A percentile compares a stretch with the other conserved stretches of the same genome.
Conservation (phyloP, 2,329 filamentous ascomycete genomes). For the Penicillium brevicompactum region DNA sequence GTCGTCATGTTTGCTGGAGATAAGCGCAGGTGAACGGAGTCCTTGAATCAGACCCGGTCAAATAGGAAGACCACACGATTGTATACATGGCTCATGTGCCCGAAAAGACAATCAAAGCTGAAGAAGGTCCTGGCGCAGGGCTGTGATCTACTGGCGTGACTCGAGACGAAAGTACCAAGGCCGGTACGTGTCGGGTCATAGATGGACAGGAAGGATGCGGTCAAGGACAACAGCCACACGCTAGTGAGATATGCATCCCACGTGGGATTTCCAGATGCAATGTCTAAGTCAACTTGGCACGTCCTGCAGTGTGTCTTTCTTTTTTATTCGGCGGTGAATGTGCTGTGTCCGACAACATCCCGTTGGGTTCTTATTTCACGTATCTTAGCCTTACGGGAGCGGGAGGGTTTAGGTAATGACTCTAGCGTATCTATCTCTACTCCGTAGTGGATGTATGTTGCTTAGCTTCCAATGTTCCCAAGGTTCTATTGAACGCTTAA, state of each 20-base stretch:
- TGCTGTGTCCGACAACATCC: not conserved
- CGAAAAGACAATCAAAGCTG: not conserved
- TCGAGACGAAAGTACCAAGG: not conserved
- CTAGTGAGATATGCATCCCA: constrained; percentile 13
- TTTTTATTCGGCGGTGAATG: constrained; percentile 16
- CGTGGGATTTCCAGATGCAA: constrained; percentile 18
- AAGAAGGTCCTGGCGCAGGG: not conserved
- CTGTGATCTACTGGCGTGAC: constrained; percentile 1
- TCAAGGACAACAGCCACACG: constrained; percentile 12
- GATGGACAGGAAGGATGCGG: constrained; percentile 7
- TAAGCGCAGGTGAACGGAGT: not conserved
- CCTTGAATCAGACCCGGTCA: not conserved
- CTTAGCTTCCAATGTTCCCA: not conserved
- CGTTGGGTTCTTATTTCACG: not conserved
- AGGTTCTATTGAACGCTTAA: not conserved
- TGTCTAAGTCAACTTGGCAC: constrained; percentile 1
- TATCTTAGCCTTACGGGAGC: not conserved
- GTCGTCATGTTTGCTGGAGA: not conserved
- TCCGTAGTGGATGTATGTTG: not conserved
- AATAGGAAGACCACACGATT: not conserved
- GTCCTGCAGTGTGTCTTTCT: constrained; percentile 1
- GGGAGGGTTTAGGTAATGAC: too few relatives aligned
- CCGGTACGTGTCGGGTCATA: constrained; percentile 5
- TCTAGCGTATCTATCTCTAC: not conserved
- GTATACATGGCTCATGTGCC: not conserved